Percentiles rank a stretch among this genome's conserved stretches.
These are phyloP conservation scores for Benincasa hispida DNA, from an alignment of 306 rosid genomes.

Conservation along the genomic window DNA sequence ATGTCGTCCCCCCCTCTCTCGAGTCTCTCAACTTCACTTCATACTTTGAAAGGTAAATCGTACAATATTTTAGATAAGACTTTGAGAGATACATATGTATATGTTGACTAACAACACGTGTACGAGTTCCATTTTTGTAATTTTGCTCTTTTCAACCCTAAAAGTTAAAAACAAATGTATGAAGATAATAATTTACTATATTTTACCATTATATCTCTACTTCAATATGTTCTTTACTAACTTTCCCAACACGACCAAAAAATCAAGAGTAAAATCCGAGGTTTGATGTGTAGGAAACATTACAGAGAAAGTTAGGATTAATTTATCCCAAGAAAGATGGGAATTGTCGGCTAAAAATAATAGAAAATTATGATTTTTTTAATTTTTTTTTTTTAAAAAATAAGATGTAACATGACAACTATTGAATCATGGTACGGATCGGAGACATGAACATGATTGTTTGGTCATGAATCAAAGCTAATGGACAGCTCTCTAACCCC, in stretches of 20 bases:
- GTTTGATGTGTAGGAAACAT: neutral
- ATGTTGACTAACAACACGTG: neutral
- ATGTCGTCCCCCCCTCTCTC: neutral
- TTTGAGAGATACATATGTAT: neutral
- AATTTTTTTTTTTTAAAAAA: too few species aligned
- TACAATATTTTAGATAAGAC: neutral
- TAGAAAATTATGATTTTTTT: too few species aligned
- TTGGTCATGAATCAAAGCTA: neutral
- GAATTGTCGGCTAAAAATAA: slow-evolving; percentile 3
- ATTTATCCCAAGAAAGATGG: neutral
- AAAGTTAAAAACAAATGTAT: neutral
- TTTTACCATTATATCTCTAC: too few species aligned
- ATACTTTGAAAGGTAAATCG: neutral
- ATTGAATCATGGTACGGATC: neutral
- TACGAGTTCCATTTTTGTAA: neutral
- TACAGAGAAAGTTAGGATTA: neutral
- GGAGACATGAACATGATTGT: slow-evolving; percentile 1
- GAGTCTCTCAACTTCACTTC: neutral
- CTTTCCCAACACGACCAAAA: too few species aligned
- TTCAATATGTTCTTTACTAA: neutral
- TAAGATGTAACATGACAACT: neutral
- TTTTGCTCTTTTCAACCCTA: neutral
- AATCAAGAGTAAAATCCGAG: neutral
- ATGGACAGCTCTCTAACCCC: neutral
- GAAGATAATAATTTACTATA: too few species aligned